phyloP scores from a whole-genome alignment of 2,329 filamentous ascomycete genomes.

The Diaporthe sp. region DNA sequence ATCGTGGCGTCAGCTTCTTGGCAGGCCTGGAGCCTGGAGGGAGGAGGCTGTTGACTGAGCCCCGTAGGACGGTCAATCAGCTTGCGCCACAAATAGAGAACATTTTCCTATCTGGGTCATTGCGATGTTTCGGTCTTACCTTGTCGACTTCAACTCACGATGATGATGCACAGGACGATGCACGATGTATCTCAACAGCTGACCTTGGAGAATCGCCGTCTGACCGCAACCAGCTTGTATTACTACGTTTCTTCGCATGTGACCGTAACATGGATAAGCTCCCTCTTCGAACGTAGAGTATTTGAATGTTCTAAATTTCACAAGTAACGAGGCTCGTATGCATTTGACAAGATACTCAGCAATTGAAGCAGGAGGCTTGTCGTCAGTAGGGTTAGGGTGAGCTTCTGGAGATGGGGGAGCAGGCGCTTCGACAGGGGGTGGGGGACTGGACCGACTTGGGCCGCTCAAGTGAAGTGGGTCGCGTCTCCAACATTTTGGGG shows the following conservation, averaged over 20 bases:
- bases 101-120: not conserved
- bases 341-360: too few relatives aligned
- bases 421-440: too few relatives aligned
- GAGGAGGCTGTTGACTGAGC: not conserved
- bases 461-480: not conserved
- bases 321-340: too few relatives aligned
- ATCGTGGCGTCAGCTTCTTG: constrained; percentile 14
- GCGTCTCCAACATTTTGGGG: constrained; percentile 24
- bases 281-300: not conserved
- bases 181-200: not conserved
- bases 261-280: not conserved
- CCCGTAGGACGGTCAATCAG: not conserved
- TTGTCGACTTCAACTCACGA: not conserved
- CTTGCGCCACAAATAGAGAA: not conserved
- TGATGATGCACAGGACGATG: not conserved
- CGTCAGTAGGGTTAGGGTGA: constrained; percentile 29
- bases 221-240: not conserved
- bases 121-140: not conserved
- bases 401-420: too few relatives aligned
- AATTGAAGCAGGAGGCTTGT: not conserved
- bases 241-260: not conserved
- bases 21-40: constrained; percentile 5
- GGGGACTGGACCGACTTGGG: too few relatives aligned
- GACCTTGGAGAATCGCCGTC: not conserved
- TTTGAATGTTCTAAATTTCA: not conserved